Percentiles rank a stretch among this genome's conserved stretches.
Conservation (phyloP, 176 grass and related monocot genomes). For the Hordeum vulgare region MorexV3_pseudomolecules_assembly NC_058520.1:453388338-453388837, state of each 20-base stretch:
- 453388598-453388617: no score
- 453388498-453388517: neutral
- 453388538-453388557: neutral
- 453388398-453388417: no score
- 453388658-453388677: no score
- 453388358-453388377: neutral
- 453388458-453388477: neutral
- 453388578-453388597: slow-evolving; percentile 1
- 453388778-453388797: neutral
- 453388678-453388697: no score
- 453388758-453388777: neutral
- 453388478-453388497: neutral
- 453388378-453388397: neutral
- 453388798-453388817: neutral
- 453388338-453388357: neutral
- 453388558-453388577: neutral
- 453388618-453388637: no score
- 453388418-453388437: no score
- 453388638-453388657: no score
- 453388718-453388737: no score
- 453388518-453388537: neutral
- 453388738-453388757: no score
- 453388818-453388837: neutral
- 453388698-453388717: no score
- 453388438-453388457: neutral